phyloP scores from a whole-genome alignment of 2,329 filamentous ascomycete genomes.

The Calonectria pauciramosa region DNA sequence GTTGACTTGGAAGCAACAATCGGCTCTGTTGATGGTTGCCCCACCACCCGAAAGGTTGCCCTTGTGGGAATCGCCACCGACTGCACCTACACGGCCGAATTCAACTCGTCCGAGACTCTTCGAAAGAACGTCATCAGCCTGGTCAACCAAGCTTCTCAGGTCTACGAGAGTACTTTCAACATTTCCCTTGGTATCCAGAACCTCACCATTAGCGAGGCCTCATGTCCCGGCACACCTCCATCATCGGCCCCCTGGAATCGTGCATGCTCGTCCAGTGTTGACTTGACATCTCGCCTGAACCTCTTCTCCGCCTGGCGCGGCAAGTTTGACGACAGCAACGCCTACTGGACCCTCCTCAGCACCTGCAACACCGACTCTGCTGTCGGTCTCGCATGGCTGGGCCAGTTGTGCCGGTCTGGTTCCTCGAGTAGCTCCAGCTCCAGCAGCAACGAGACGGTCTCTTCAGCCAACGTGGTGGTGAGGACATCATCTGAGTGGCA shows the following conservation, averaged over 20 bases:
- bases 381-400: conserved; percentile 93
- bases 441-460: conserved; percentile 77
- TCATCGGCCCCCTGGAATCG: conserved; percentile 86
- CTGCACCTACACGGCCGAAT: conserved; percentile 85
- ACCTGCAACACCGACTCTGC: conserved; percentile 86
- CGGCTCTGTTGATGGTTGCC: conserved; percentile 87
- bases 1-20: conserved; percentile 85
- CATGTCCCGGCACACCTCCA: conserved; percentile 80
- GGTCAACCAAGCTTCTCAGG: conserved; percentile 87
- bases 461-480: conserved; percentile 91
- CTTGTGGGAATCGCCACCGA: conserved; percentile 93
- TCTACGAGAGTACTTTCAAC: conserved; percentile 95
- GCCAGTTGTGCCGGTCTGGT: conserved; percentile 80
- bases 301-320: conserved; percentile 93
- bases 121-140: conserved; percentile 83
- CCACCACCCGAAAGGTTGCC: conserved; percentile 90
- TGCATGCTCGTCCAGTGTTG: conserved; percentile 72
- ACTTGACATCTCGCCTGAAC: conserved; percentile 85
- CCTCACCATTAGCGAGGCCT: conserved; percentile 79
- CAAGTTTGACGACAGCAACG: conserved; percentile 81
- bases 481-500: conserved; percentile 91
- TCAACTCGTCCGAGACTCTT: conserved; percentile 73
- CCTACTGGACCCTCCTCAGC: conserved; percentile 92
- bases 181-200: conserved; percentile 93
- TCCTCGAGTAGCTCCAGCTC: conserved; percentile 67